Conservation (phyloP, 805 yeast species). For the Starmerella gropengiesseri region DNA sequence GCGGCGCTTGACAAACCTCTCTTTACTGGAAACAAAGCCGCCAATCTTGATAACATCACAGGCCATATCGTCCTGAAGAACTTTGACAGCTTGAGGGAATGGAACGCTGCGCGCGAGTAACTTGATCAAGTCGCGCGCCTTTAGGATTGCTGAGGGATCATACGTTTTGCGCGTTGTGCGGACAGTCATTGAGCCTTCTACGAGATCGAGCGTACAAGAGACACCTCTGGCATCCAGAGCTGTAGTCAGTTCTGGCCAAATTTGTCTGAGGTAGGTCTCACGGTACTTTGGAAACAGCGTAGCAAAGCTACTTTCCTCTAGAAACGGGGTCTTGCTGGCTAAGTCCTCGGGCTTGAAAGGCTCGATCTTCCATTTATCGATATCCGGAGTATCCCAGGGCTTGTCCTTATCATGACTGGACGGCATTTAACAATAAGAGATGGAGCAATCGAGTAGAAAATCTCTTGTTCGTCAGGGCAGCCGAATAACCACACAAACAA, state of each 20-base stretch:
- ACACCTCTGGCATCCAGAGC: slow-evolving; percentile 59
- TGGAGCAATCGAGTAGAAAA: too few species aligned
- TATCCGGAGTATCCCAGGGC: slow-evolving; percentile 95
- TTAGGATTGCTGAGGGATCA: slow-evolving; percentile 87
- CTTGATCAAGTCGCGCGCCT: slow-evolving; percentile 90
- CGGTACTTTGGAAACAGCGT: slow-evolving; percentile 94
- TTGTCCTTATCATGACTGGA: slow-evolving; percentile 89
- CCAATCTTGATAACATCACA: slow-evolving; percentile 96
- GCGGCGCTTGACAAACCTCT: slow-evolving; percentile 86
- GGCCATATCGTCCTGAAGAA: slow-evolving; percentile 82
- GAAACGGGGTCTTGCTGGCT: slow-evolving; percentile 71
- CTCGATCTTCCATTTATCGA: slow-evolving; percentile 84
- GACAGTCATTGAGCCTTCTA: slow-evolving; percentile 96
- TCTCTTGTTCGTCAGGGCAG: too few species aligned
- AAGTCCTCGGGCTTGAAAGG: slow-evolving; percentile 87
- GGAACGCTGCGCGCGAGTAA: slow-evolving; percentile 93
- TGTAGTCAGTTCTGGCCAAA: slow-evolving; percentile 89
- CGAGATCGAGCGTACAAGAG: slow-evolving; percentile 76
- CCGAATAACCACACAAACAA: too few species aligned
- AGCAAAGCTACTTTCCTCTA: slow-evolving; percentile 94
- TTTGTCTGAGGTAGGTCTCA: slow-evolving; percentile 73
- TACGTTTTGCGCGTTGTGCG: slow-evolving; percentile 89
- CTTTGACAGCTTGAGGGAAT: slow-evolving; percentile 88
- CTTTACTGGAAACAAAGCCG: slow-evolving; percentile 76
- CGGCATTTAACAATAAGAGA: slow-evolving; percentile 51